These are phyloP conservation scores for Immersiella caudata DNA, from an alignment of 495 filamentous ascomycete species.

Conservation along the genomic window DNA sequence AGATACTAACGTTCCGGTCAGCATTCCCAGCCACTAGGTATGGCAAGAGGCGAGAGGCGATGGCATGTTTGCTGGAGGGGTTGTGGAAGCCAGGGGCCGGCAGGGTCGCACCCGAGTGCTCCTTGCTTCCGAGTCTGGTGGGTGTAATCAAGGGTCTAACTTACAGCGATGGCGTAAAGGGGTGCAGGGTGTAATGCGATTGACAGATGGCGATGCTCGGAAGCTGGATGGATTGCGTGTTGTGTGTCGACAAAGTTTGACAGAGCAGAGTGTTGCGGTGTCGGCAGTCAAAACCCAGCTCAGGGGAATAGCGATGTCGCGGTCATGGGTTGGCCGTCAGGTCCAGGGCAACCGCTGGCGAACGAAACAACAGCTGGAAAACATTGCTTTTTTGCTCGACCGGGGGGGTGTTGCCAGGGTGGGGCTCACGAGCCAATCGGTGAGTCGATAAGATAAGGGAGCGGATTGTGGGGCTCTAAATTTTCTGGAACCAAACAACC, in stretches of 20 bases:
- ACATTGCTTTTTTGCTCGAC: slow-evolving; percentile 15
- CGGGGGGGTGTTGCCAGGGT: slow-evolving; percentile 3
- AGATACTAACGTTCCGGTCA: background rate
- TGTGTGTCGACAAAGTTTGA: slow-evolving; percentile 3
- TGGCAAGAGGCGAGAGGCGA: background rate
- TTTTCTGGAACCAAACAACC: slow-evolving; percentile 18
- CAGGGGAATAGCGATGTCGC: slow-evolving; percentile 18
- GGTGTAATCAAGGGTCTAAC: background rate
- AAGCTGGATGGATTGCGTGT: background rate
- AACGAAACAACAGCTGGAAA: slow-evolving; percentile 8
- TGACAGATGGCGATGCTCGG: background rate
- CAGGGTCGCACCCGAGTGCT: background rate
- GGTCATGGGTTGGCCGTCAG: background rate
- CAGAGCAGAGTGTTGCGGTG: background rate
- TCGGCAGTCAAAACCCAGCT: slow-evolving; percentile 10
- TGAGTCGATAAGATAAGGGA: slow-evolving; percentile 30
- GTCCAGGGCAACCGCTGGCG: background rate
- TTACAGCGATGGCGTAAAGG: background rate
- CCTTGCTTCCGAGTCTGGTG: background rate
- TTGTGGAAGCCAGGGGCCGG: slow-evolving; percentile 2
- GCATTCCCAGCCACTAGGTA: background rate
- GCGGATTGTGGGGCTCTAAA: slow-evolving; percentile 19
- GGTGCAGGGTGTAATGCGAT: background rate
- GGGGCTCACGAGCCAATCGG: background rate
- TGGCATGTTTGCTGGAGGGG: slow-evolving; percentile 10